Conservation (phyloP, 1,284 basidiomycete species). For the Trichosporon coremiiforme region DNA sequence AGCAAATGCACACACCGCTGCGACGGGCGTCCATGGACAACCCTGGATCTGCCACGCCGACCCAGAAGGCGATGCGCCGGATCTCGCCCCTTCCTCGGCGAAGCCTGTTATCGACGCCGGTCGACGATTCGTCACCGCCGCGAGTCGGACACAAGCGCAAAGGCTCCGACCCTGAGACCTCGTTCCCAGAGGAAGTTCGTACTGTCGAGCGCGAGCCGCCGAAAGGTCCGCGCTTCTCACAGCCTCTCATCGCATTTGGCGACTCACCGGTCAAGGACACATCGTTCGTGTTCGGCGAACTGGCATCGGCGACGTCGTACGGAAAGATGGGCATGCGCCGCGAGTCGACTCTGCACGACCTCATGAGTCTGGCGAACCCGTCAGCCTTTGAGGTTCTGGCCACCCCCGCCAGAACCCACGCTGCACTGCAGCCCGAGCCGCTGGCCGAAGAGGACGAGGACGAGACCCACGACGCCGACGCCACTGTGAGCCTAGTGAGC, state of each 20-base stretch:
- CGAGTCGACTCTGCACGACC: constrained; percentile 22
- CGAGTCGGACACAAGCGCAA: constrained; percentile 27
- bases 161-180: constrained; percentile 22
- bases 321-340: constrained; percentile 14
- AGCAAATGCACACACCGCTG: constrained; percentile 4
- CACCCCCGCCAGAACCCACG: neutral
- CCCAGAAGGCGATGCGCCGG: constrained; percentile 13
- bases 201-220: neutral
- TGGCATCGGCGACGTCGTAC: neutral
- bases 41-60: neutral
- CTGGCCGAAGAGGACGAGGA: constrained; percentile 20
- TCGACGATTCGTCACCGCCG: constrained; percentile 16
- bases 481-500: constrained; percentile 7
- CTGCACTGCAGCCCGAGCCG: neutral
- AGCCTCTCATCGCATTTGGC: constrained; percentile 31
- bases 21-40: constrained; percentile 1
- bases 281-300: constrained; percentile 25
- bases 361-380: constrained; percentile 23
- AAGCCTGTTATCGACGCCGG: neutral
- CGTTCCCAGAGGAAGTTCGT: neutral
- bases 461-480: constrained; percentile 15
- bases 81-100: constrained; percentile 28
- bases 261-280: constrained; percentile 23
- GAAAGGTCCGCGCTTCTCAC: constrained; percentile 21
- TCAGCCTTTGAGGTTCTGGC: constrained; percentile 2